A percentile compares a stretch with the other conserved stretches of the same genome.
These are phyloP conservation scores for Cynanchum wilfordii DNA, from an alignment of 257 asterid species.

Conservation along the genomic window DNA sequence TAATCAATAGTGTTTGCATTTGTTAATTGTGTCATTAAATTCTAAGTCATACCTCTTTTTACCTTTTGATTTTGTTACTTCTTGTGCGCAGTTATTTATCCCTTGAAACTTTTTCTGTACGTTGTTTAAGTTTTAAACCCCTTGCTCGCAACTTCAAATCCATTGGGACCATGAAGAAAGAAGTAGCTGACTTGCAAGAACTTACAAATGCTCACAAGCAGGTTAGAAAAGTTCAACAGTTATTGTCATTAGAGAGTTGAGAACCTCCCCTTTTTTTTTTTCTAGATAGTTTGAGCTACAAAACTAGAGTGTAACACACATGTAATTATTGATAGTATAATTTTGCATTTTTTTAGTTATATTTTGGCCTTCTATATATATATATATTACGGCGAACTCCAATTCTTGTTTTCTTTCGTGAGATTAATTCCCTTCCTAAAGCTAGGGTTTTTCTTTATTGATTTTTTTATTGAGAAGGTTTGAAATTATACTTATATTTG, in stretches of 20 bases:
- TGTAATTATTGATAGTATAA: background rate
- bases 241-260: background rate
- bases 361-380: too few relatives aligned
- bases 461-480: too few relatives aligned
- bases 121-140: slow-evolving; percentile 93
- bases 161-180: slow-evolving; percentile 79
- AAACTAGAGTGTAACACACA: background rate
- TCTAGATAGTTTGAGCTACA: background rate
- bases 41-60: background rate
- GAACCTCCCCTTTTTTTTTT: background rate
- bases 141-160: slow-evolving; percentile 93
- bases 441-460: too few relatives aligned
- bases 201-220: slow-evolving; percentile 73
- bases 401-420: too few relatives aligned
- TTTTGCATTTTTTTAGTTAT: too few relatives aligned
- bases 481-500: too few relatives aligned
- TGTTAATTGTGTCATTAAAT: background rate
- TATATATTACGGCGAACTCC: too few relatives aligned
- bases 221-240: slow-evolving; percentile 30
- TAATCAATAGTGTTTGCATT: background rate
- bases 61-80: background rate
- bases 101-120: slow-evolving; percentile 22
- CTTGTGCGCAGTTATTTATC: background rate
- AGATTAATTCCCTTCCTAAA: too few relatives aligned
- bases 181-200: slow-evolving; percentile 77